Percentiles rank a stretch among this genome's conserved stretches.
These are phyloP conservation scores for Cynara cardunculus DNA, from an alignment of 129 eudicot genomes.

Conservation along the genomic window DNA sequence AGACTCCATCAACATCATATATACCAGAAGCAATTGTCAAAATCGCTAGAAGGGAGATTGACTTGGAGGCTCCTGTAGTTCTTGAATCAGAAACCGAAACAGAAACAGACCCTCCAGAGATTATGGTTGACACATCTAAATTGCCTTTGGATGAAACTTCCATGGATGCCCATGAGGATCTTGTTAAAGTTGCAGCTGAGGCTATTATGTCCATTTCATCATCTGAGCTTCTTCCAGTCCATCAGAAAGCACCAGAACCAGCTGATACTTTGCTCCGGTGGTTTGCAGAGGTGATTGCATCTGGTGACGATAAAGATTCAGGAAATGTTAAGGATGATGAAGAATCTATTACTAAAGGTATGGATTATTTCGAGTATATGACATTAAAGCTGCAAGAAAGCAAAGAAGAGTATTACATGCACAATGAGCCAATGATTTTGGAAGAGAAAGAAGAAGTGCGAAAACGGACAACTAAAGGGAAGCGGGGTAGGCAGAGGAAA, in stretches of 20 bases:
- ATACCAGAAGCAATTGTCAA: conserved; percentile 48
- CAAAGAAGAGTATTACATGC: conserved; percentile 21
- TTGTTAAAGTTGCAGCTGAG: conserved; percentile 58
- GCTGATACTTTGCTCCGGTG: conserved; percentile 42
- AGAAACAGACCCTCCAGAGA: conserved; percentile 16
- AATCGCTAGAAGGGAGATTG: conserved; percentile 53
- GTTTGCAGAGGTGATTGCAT: conserved; percentile 59
- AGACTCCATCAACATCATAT: conserved; percentile 29
- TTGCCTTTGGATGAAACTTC: conserved; percentile 9
- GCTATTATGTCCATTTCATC: conserved; percentile 58
- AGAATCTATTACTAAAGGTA: conserved; percentile 46
- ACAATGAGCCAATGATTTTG: conserved; percentile 12
- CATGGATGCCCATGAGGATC: conserved; percentile 30
- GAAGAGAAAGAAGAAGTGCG: conserved; percentile 26
- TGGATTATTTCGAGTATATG: conserved; percentile 85
- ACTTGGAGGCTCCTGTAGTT: conserved; percentile 58
- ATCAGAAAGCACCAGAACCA: conserved; percentile 16
- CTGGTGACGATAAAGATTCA: conserved; percentile 19
- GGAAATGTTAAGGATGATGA: not conserved
- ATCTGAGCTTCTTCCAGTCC: conserved; percentile 16
- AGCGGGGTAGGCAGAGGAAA: conserved; percentile 56
- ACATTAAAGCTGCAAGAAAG: conserved; percentile 54
- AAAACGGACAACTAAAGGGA: conserved; percentile 41
- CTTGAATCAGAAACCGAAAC: conserved; percentile 41
- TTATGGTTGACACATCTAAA: not conserved